Evolutionary conservation across 192 early-diverging fungal genomes (phyloP), one percentile per base, ranked within the genome.

Genomic region (Umbelopsis ramanniana): DNA sequence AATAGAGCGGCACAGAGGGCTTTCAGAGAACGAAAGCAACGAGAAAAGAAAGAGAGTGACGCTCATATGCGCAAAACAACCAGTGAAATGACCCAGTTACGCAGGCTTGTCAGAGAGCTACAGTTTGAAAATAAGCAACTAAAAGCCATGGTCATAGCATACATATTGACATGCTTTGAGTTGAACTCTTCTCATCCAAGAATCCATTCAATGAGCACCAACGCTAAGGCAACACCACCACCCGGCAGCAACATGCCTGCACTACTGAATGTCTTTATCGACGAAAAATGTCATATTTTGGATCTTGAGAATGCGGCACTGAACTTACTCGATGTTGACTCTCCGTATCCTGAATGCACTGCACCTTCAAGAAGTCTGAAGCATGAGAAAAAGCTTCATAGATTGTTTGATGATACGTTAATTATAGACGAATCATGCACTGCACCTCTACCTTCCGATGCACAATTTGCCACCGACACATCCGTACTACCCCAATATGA

Each of bases 1-100:
- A 78, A 78, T n/a, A 45, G 76, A 40, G 72, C 66, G 15, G 72
- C 76, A 6, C 76, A 78, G 45, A 69, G 68, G 19, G 69, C 68
- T 0, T 78, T 78, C 33, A 43, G 76, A 47, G 76, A 73, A 48
- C 52, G 76, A 46, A 72, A 78, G 40, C 76, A 78, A 6, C 23
- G 40, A 6, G 54, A 69, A 38, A 60, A 55, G n/a, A 43, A 66
- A 40, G 76, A 73, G 47, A 69, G 52, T 40, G 76, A 78, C 26
- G 57, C 57, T 6, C 4, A 29, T 35, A 63, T 63, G 33, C 57
- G 57, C 14, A 33, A 29, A 22, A 63, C 57, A 37, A 63, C 12
- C 4, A 14, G 35, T 26, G 57, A 63, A 63, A 37, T 63, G 17
- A 35, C 26, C 4, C 26, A 29, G 15, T 63, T 63, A 26, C 26